Percentiles rank a stretch among this genome's conserved stretches.
Conservation (phyloP, 1,284 basidiomycete species). For the Trichosporon inkin region DNA sequence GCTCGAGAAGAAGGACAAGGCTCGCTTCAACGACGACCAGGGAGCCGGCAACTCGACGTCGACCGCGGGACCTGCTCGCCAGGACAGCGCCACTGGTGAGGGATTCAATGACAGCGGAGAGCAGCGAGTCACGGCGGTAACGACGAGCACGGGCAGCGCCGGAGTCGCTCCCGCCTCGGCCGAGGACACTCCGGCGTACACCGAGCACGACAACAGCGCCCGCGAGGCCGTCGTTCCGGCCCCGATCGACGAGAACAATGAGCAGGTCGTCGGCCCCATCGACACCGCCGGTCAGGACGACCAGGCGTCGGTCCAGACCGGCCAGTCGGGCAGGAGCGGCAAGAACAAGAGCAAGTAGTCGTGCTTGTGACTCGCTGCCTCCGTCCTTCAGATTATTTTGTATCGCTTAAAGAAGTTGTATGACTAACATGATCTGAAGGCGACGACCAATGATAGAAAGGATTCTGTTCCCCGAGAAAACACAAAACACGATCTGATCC, state of each 20-base stretch:
- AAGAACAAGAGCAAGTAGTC: conserved; percentile 4
- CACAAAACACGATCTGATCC: conserved; percentile 5
- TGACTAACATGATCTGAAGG: conserved; percentile 9
- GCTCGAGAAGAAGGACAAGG: conserved; percentile 47
- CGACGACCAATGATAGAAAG: background rate
- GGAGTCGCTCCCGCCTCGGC: background rate
- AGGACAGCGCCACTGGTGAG: conserved; percentile 10
- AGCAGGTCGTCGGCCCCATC: conserved; percentile 15
- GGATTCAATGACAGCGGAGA: background rate
- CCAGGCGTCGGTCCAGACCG: conserved; percentile 3
- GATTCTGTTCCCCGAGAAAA: background rate
- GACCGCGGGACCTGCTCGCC: conserved; percentile 3
- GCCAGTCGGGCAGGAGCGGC: conserved; percentile 4
- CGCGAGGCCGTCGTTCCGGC: background rate
- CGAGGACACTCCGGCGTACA: conserved; percentile 7
- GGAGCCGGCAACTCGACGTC: conserved; percentile 18
- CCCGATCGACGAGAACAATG: conserved; percentile 57
- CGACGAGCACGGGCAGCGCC: conserved; percentile 3
- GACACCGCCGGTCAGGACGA: conserved; percentile 2
- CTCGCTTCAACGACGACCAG: conserved; percentile 22
- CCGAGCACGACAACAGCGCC: background rate
- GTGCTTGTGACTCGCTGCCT: conserved; percentile 1
- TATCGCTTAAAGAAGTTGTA: conserved; percentile 7
- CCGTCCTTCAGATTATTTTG: conserved; percentile 6
- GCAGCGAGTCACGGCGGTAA: conserved; percentile 3